Percentiles rank a stretch among this genome's conserved stretches.
Conservation (phyloP, 1,139 yeast genomes). For the Debaryomyces udenii region DNA sequence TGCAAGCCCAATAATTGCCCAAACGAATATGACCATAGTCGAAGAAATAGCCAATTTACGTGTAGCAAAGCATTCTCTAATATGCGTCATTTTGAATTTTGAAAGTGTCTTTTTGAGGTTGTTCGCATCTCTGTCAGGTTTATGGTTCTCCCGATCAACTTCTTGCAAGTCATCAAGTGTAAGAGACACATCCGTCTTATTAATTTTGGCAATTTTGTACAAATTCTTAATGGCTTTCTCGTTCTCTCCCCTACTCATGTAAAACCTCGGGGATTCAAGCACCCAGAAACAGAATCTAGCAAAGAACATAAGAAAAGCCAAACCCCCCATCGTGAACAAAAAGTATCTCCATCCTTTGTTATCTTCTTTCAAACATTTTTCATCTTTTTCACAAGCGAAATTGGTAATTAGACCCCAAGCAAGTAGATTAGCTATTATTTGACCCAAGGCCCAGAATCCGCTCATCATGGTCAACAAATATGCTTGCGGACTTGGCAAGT, state of each 20-base stretch:
- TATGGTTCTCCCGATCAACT: conserved; percentile 28
- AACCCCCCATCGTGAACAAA: conserved; percentile 43
- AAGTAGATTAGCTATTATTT: conserved; percentile 39
- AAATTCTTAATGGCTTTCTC: conserved; percentile 38
- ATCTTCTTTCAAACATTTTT: conserved; percentile 34
- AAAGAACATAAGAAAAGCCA: conserved; percentile 40
- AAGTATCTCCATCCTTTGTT: conserved; percentile 51
- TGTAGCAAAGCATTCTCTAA: conserved; percentile 41
- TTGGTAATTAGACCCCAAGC: conserved; percentile 47
- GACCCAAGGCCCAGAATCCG: conserved; percentile 50
- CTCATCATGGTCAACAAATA: conserved; percentile 49
- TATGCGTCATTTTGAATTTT: conserved; percentile 30
- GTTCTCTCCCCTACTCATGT: conserved; percentile 43
- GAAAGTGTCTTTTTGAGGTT: conserved; percentile 3
- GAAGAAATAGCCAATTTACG: conserved; percentile 37
- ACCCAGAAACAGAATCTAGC: conserved; percentile 40
- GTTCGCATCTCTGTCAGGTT: conserved; percentile 10
- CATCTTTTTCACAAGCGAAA: conserved; percentile 35
- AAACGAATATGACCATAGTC: conserved; percentile 36
- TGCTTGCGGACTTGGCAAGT: conserved; percentile 39
- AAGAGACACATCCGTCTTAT: conserved; percentile 27
- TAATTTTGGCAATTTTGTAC: conserved; percentile 40
- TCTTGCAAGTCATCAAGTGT: conserved; percentile 34
- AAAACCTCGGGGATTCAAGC: conserved; percentile 44
- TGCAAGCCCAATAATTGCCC: conserved; percentile 51